Evolutionary conservation across 352 stramenopile genomes (phyloP).

Genomic region (Phytophthora multivora): DNA sequence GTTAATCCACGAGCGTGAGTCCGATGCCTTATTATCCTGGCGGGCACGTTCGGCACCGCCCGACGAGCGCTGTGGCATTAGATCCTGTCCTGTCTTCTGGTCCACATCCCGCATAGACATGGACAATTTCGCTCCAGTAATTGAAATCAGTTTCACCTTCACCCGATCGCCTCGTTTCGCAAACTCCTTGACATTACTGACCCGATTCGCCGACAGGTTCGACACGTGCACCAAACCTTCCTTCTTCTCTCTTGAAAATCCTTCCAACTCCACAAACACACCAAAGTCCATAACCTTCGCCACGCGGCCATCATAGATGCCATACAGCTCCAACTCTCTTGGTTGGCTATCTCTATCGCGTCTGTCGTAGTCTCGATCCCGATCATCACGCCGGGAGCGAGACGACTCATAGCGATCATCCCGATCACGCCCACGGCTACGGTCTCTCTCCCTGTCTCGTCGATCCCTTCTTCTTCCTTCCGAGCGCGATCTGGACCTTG

Average conservation of each 20-base stretch:
- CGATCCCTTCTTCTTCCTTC: constrained; percentile 27
- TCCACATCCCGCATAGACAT: constrained; percentile 98
- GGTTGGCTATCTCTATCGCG: constrained; percentile 31
- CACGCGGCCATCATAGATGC: constrained; percentile 95
- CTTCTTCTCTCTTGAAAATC: constrained; percentile 57
- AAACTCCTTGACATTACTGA: constrained; percentile 89
- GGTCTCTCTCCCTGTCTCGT: constrained; percentile 30
- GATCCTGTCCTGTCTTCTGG: constrained; percentile 93
- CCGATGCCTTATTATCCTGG: constrained; percentile 47
- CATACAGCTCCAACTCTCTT: constrained; percentile 86
- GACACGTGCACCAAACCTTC: constrained; percentile 96
- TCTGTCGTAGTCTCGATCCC: constrained; percentile 34
- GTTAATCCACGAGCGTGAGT: constrained; percentile 85
- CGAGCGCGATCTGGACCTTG: constrained; percentile 45
- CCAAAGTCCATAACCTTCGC: constrained; percentile 97
- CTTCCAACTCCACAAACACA: constrained; percentile 94
- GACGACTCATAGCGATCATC: constrained; percentile 34
- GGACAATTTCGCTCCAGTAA: constrained; percentile 89
- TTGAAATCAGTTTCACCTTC: constrained; percentile 97
- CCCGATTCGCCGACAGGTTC: constrained; percentile 89
- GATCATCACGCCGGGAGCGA: constrained; percentile 34
- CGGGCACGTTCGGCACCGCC: constrained; percentile 61
- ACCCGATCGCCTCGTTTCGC: constrained; percentile 90
- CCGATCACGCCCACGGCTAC: constrained; percentile 31
- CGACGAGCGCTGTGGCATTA: constrained; percentile 92